These are phyloP conservation scores for Termitomyces sp. DNA, from an alignment of 768 basidiomycete genomes.

Conservation along the genomic window DNA sequence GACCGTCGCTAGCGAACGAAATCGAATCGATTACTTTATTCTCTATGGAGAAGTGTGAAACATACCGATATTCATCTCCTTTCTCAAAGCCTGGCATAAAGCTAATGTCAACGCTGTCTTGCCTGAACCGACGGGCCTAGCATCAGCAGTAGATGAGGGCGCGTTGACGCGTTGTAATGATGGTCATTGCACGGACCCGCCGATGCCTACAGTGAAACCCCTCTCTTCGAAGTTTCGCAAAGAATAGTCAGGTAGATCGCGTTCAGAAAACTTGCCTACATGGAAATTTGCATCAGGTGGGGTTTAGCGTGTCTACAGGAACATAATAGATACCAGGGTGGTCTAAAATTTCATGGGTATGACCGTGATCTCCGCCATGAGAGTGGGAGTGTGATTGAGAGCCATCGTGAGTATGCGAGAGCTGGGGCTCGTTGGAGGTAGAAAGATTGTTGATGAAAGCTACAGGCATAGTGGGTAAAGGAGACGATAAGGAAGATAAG, in stretches of 20 bases:
- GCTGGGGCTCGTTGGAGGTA: slow-evolving; percentile 23
- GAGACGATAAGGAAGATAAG: not conserved
- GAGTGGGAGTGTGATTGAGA: slow-evolving; percentile 39
- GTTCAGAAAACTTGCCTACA: slow-evolving; percentile 85
- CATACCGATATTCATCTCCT: slow-evolving; percentile 88
- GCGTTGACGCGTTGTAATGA: not conserved
- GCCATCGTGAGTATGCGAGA: slow-evolving; percentile 51
- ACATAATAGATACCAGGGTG: slow-evolving; percentile 59
- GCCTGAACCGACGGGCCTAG: slow-evolving; percentile 94
- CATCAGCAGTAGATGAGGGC: not conserved
- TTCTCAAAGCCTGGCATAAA: slow-evolving; percentile 77
- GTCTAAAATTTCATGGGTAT: slow-evolving; percentile 92
- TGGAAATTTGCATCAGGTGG: not conserved
- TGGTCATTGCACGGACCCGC: slow-evolving; percentile 58
- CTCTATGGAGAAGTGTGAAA: slow-evolving; percentile 4
- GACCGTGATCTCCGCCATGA: slow-evolving; percentile 80
- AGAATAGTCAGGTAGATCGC: slow-evolving; percentile 89
- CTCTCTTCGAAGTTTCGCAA: slow-evolving; percentile 84
- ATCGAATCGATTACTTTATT: slow-evolving; percentile 2
- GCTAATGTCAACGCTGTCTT: slow-evolving; percentile 95
- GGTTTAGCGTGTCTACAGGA: not conserved
- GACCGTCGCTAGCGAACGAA: slow-evolving; percentile 63
- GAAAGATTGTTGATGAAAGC: slow-evolving; percentile 73
- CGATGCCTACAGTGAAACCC: slow-evolving; percentile 97
- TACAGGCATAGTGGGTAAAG: slow-evolving; percentile 48